Evolutionary conservation across 352 stramenopile species (phyloP).

Genomic region (Globisporangium lucens): DNA sequence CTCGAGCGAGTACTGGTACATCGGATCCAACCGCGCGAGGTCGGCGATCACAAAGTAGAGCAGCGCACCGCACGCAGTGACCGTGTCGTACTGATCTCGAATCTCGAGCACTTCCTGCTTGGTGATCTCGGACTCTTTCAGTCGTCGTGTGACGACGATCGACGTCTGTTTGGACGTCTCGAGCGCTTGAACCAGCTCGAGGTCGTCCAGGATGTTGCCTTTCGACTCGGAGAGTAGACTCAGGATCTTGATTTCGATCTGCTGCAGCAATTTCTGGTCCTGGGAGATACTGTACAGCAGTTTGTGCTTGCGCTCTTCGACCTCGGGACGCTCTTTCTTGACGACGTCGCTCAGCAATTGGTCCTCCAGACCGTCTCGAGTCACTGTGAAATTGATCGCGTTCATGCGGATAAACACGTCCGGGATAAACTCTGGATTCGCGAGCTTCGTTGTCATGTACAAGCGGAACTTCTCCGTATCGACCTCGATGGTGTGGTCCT

Average conservation of each 20-base stretch:
- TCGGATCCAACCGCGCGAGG: constrained; percentile 52
- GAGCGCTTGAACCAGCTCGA: constrained; percentile 71
- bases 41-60: constrained; percentile 75
- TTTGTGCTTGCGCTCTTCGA: constrained; percentile 83
- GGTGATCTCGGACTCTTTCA: constrained; percentile 57
- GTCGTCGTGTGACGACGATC: constrained; percentile 43
- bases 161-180: constrained; percentile 69
- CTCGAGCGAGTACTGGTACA: constrained; percentile 82
- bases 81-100: constrained; percentile 51
- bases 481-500: constrained; percentile 64
- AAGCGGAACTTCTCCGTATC: constrained; percentile 80
- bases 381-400: constrained; percentile 94
- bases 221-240: constrained; percentile 80
- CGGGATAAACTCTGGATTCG: constrained; percentile 88
- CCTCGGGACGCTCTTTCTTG: constrained; percentile 74
- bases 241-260: constrained; percentile 92
- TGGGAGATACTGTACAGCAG: constrained; percentile 87
- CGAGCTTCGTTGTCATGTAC: constrained; percentile 91
- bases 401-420: constrained; percentile 92
- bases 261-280: constrained; percentile 86
- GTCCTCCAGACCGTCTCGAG: constrained; percentile 84
- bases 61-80: constrained; percentile 56
- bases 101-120: constrained; percentile 62
- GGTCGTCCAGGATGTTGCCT: constrained; percentile 90
- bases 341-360: constrained; percentile 90